Base-by-base conservation (phyloP, 768 basidiomycete species). In the Lactifluus subvellereus region DNA sequence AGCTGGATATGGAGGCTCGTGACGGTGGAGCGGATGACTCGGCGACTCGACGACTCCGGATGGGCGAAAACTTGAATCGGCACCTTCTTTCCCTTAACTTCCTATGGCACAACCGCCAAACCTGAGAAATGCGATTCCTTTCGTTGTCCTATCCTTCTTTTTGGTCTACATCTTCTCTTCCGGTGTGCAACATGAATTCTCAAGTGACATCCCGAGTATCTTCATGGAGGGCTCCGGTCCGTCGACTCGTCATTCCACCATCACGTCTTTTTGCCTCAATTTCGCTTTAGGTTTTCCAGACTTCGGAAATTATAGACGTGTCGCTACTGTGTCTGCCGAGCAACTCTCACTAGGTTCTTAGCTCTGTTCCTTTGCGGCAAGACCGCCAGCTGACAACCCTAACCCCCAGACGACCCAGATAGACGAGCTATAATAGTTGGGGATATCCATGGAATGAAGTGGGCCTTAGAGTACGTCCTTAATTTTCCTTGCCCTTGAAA, bases 381-480 rank as follows among this genome's bases (percentile, higher is more conserved):
- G 27, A 27, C 27, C 38, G 43, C 55, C 37, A 22, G 53, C 58
- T 33, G 27, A 47, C 33, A 8, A 16, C 22, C 22, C 22, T 51
- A 38, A 33, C 43, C 11, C 20, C 35, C 54, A 89, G 89, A 80
- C 61, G 77, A 82, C 14, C 72, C 79, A 3, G 69, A 74, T 32
- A 77, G 72, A 65, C 84, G 92, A 16, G 76, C 88, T 32, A 83
- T 98, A 48, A 74, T 93, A 63, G 76, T 97, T 13, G 95, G 94
- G 8, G 95, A 98, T 69, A 79, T 97, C 7, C 95, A 98, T 77
- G 92, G 91, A 51, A 91, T 88, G 83, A 79, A 81, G 57, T 71
- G 78, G 6, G 81, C 86, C 0, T 74, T 97, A 4, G 77, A 82
- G 90, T 92, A 58, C 60, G 87, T 74, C 11, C 13, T 38, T 45